These are phyloP conservation scores for Ambrosia trifida DNA, from an alignment of 129 eudicot genomes.

Conservation along the genomic window DNA sequence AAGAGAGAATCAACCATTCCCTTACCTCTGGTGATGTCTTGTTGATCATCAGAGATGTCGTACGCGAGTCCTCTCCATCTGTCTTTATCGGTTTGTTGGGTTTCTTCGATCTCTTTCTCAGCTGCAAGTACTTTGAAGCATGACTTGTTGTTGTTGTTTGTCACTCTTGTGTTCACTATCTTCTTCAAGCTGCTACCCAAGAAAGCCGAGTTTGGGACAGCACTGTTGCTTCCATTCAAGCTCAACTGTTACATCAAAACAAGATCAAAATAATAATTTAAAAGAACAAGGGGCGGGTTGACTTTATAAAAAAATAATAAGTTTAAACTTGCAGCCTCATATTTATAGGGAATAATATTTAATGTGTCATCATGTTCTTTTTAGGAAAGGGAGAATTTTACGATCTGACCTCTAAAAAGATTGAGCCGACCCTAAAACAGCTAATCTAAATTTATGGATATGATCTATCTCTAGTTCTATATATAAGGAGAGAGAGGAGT, in stretches of 20 bases:
- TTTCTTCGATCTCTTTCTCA: slow-evolving; percentile 52
- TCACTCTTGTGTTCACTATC: slow-evolving; percentile 39
- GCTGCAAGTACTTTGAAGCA: slow-evolving; percentile 53
- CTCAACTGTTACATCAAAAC: slow-evolving; percentile 51
- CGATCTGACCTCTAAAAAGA: too few relatives aligned
- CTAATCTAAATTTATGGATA: background rate
- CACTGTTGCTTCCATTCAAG: slow-evolving; percentile 56
- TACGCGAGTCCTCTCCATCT: slow-evolving; percentile 72
- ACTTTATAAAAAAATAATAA: too few relatives aligned
- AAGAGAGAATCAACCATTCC: slow-evolving; percentile 87
- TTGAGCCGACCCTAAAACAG: too few relatives aligned
- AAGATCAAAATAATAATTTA: background rate
- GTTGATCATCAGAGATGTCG: slow-evolving; percentile 90
- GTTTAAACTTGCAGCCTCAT: too few relatives aligned
- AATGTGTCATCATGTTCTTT: too few relatives aligned
- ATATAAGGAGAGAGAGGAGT: slow-evolving; percentile 7
- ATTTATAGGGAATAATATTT: too few relatives aligned
- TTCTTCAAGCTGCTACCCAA: slow-evolving; percentile 74
- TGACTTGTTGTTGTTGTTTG: slow-evolving; percentile 33
- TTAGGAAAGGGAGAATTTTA: too few relatives aligned
- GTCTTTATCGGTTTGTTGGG: slow-evolving; percentile 62
- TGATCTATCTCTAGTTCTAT: background rate
- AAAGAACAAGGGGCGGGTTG: too few relatives aligned
- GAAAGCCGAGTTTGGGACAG: slow-evolving; percentile 68
- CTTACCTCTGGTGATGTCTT: slow-evolving; percentile 89